These are phyloP conservation scores for Phylloporus sp. DNA, from an alignment of 768 basidiomycete species.

Conservation along the genomic window DNA sequence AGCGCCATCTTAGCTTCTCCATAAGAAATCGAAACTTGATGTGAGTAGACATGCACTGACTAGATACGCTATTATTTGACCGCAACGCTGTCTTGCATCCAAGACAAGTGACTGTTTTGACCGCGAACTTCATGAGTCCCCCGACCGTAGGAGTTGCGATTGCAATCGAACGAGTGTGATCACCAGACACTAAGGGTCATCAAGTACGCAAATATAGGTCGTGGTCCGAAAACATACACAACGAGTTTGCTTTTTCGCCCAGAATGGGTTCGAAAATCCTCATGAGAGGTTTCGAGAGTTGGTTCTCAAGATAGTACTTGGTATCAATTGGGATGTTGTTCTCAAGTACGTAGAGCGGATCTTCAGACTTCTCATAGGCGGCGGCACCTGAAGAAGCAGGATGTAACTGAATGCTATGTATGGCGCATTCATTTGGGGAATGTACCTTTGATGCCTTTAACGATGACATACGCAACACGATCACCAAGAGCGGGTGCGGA, in stretches of 20 bases:
- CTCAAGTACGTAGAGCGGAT: slow-evolving; percentile 94
- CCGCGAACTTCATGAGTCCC: slow-evolving; percentile 97
- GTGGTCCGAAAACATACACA: slow-evolving; percentile 49
- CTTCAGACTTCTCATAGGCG: slow-evolving; percentile 98
- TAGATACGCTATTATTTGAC: slow-evolving; percentile 66
- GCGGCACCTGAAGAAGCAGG: slow-evolving; percentile 64
- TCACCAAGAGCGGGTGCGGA: slow-evolving; percentile 98
- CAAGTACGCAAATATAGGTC: slow-evolving; percentile 1
- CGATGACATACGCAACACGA: slow-evolving; percentile 97
- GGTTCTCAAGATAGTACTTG: slow-evolving; percentile 96
- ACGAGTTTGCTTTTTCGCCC: slow-evolving; percentile 81
- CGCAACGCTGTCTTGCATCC: slow-evolving; percentile 91
- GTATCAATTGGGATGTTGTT: slow-evolving; percentile 98
- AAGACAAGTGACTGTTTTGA: slow-evolving; percentile 91
- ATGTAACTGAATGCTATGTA: not conserved
- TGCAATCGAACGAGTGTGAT: slow-evolving; percentile 92
- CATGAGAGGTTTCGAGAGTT: slow-evolving; percentile 93
- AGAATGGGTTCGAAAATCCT: slow-evolving; percentile 97
- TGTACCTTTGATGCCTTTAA: slow-evolving; percentile 90
- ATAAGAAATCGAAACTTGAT: slow-evolving; percentile 4
- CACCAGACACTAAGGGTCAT: slow-evolving; percentile 71
- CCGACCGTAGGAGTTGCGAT: slow-evolving; percentile 96
- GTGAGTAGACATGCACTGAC: slow-evolving; percentile 35
- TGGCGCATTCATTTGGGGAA: not conserved
- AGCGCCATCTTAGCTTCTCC: slow-evolving; percentile 60